Conservation (phyloP, 2,329 filamentous ascomycete genomes). For the Diaporthe aspalathi region DNA sequence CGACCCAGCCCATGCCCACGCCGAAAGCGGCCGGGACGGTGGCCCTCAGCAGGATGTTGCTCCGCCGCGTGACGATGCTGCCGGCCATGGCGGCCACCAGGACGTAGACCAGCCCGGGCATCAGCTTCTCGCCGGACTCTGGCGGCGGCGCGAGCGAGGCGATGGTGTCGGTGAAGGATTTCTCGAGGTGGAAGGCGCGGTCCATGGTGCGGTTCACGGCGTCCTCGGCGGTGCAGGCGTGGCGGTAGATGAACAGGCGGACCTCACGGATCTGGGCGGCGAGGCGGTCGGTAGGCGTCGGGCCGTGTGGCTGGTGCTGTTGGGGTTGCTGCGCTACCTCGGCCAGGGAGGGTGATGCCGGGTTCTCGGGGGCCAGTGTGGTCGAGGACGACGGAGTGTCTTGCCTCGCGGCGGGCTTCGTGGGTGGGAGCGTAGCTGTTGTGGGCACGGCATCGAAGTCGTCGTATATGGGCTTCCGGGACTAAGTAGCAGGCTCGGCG, state of each 20-base stretch:
- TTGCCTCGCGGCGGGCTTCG: slow-evolving; percentile 41
- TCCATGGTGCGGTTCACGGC: slow-evolving; percentile 86
- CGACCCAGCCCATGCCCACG: slow-evolving; percentile 82
- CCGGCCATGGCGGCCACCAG: slow-evolving; percentile 95
- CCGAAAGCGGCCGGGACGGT: slow-evolving; percentile 83
- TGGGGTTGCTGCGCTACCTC: slow-evolving; percentile 28
- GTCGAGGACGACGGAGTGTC: slow-evolving; percentile 47
- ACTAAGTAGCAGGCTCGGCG: slow-evolving; percentile 45
- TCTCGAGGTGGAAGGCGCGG: slow-evolving; percentile 84
- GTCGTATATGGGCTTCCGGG: slow-evolving; percentile 85
- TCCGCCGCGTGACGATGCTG: slow-evolving; percentile 88
- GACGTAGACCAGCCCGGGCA: slow-evolving; percentile 92
- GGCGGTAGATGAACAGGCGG: slow-evolving; percentile 82
- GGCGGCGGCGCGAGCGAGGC: slow-evolving; percentile 88
- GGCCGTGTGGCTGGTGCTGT: slow-evolving; percentile 53
- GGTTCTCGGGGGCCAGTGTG: slow-evolving; percentile 45
- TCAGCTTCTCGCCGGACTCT: slow-evolving; percentile 86
- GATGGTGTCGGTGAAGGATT: slow-evolving; percentile 88
- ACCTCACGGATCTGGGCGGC: slow-evolving; percentile 83
- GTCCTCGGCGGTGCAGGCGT: slow-evolving; percentile 81
- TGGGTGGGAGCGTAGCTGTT: slow-evolving; percentile 37
- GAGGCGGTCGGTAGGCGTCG: slow-evolving; percentile 90
- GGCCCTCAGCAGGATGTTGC: slow-evolving; percentile 84
- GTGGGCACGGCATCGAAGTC: slow-evolving; percentile 61
- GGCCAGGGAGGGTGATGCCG: slow-evolving; percentile 46